Evolutionary conservation across 345 rosid species (phyloP), one percentile per base, ranked within the genome.

Genomic region (Erodium maritimum): DNA sequence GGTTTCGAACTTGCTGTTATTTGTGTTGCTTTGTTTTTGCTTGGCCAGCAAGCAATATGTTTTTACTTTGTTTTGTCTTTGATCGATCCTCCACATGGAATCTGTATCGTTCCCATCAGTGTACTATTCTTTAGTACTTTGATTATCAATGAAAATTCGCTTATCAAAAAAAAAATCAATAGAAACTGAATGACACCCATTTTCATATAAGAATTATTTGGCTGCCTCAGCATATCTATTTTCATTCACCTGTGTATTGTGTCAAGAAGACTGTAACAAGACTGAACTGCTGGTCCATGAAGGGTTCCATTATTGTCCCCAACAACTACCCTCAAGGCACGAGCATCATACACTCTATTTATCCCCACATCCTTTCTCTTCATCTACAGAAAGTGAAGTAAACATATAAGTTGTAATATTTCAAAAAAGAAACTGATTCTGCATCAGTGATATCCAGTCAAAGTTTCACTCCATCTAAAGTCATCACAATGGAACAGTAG

Each of bases 221-320:
- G 48, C 17, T 42, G 48, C 48, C 48, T 42, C 16, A 42, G 17
- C 48, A 42, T 14, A 33, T 52, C 60, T 55, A 17, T 37, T 52
- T 19, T 34, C 8, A 58, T 50, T 56, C 61, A 82, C 91, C 84
- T 82, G 60, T 85, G 91, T 37, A 82, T 71, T 25, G 77, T 82
- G 71, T 80, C 69, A 24, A 85, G 88, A 65, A 82, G 76, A 72
- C 76, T 82, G 75, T 85, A 85, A 73, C 91, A 85, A 69, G 77
- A 78, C 64, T 77, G 86, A 65, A 85, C 74, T 51, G 91, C 91
- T 46, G 91, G 80, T 59, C 91, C 91, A 61, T 75, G 82, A 54
- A 85, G 60, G 63, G 80, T 78, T 64, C 91, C 88, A 57, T 78
- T 80, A 63, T 80, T 82, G 72, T 85, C 91, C 64, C 91, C 91